phyloP scores from a whole-genome alignment of 306 rosid species.

The Ormosia semicastrata region DNA sequence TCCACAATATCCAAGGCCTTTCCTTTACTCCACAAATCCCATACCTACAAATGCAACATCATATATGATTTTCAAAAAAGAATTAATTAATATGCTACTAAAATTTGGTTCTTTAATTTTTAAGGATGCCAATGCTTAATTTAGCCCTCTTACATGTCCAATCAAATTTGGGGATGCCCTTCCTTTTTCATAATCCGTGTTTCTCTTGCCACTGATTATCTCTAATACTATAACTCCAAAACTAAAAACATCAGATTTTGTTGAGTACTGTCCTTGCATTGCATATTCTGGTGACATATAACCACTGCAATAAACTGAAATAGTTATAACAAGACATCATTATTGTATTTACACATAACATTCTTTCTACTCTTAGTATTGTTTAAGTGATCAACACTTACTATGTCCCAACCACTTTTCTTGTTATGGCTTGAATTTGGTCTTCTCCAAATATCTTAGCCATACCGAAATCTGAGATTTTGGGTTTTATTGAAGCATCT shows the following conservation, averaged over 20 bases:
- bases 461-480: conserved; percentile 39
- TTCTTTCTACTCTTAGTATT: too few relatives aligned
- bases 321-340: not conserved
- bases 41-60: conserved; percentile 32
- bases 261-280: conserved; percentile 24
- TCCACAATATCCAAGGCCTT: conserved; percentile 34
- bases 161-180: not conserved
- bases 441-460: conserved; percentile 27
- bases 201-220: conserved; percentile 7
- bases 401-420: conserved; percentile 35
- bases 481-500: conserved; percentile 22
- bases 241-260: conserved; percentile 32
- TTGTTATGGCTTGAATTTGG: conserved; percentile 22
- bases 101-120: not conserved
- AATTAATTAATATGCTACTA: not conserved
- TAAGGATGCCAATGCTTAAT: not conserved
- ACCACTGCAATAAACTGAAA: conserved; percentile 2
- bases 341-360: not conserved
- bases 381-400: not conserved
- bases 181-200: not conserved
- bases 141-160: not conserved
- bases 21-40: conserved; percentile 54
- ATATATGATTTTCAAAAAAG: not conserved
- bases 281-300: conserved; percentile 40
- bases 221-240: conserved; percentile 30